These are phyloP conservation scores for Chlamydomonas sp. DNA, from an alignment of 139 green algal genomes.

Conservation along the genomic window DNA sequence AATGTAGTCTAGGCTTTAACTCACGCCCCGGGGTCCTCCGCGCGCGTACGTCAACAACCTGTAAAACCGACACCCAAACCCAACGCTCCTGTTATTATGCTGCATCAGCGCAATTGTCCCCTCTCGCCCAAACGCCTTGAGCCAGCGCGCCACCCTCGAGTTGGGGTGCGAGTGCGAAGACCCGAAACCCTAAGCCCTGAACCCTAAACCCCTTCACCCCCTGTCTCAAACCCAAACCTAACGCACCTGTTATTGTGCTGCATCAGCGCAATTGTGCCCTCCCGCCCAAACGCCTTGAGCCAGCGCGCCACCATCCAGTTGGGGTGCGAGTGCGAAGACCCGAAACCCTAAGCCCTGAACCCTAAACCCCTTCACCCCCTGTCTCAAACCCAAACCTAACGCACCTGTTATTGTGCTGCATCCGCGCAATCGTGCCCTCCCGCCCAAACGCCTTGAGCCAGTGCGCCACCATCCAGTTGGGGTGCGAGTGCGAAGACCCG, in stretches of 20 bases:
- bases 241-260: slow-evolving; percentile 65
- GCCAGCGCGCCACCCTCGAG: slow-evolving; percentile 75
- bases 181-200: too few species aligned
- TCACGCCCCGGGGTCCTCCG: too few species aligned
- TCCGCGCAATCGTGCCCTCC: slow-evolving; percentile 37
- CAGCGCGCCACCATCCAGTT: slow-evolving; percentile 74
- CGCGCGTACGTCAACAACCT: too few species aligned
- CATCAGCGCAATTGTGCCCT: slow-evolving; percentile 48
- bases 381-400: too few species aligned
- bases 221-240: too few species aligned
- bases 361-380: too few species aligned
- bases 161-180: slow-evolving; percentile 48
- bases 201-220: too few species aligned
- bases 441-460: slow-evolving; percentile 60
- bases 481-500: slow-evolving; percentile 42
- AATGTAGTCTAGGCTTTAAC: too few species aligned
- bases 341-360: too few species aligned
- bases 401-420: slow-evolving; percentile 69
- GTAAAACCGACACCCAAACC: too few species aligned
- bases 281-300: slow-evolving; percentile 46
- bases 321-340: slow-evolving; percentile 45
- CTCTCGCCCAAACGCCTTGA: slow-evolving; percentile 41
- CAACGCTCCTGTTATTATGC: slow-evolving; percentile 69
- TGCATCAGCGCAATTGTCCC: slow-evolving; percentile 49
- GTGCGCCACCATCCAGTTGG: slow-evolving; percentile 66